A percentile compares a stretch with the other conserved stretches of the same genome.
Conservation (phyloP, 768 basidiomycete species). For the Coprinopsis cinerea region DNA sequence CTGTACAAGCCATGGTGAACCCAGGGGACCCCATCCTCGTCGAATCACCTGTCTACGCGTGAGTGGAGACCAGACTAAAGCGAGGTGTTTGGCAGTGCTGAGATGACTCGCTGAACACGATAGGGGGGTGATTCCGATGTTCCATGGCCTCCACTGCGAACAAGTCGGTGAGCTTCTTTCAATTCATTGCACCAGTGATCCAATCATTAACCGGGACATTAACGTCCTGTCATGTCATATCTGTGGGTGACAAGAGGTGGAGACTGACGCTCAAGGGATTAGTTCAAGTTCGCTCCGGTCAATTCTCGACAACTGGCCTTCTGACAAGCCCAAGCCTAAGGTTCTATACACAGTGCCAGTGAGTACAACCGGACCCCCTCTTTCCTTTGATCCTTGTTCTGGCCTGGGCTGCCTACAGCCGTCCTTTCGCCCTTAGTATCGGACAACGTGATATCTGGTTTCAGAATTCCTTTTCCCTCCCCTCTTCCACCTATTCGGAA, state of each 20-base stretch:
- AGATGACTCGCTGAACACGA: too few species aligned
- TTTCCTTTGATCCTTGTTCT: conserved; percentile 5
- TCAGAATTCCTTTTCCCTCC: not conserved
- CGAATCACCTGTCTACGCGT: conserved; percentile 80
- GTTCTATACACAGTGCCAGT: conserved; percentile 79
- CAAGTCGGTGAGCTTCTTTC: conserved; percentile 9
- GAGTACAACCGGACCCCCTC: too few species aligned
- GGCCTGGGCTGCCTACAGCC: not conserved
- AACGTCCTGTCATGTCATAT: not conserved
- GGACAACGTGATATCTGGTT: too few species aligned
- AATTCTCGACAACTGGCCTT: conserved; percentile 72
- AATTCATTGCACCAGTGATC: not conserved
- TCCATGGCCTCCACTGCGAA: conserved; percentile 13
- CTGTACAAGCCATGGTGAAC: conserved; percentile 63
- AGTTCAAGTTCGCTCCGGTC: conserved; percentile 50
- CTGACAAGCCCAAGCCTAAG: conserved; percentile 64
- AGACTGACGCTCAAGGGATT: conserved; percentile 71
- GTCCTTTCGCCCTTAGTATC: too few species aligned
- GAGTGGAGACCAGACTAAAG: too few species aligned
- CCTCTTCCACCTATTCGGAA: not conserved
- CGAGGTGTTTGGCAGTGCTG: too few species aligned
- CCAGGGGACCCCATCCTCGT: conserved; percentile 77
- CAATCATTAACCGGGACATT: not conserved
- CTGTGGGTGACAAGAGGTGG: conserved; percentile 61
- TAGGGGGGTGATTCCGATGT: conserved; percentile 14